Evolutionary conservation across 257 asterid species (phyloP).

Genomic region (Scutellaria minor): DNA sequence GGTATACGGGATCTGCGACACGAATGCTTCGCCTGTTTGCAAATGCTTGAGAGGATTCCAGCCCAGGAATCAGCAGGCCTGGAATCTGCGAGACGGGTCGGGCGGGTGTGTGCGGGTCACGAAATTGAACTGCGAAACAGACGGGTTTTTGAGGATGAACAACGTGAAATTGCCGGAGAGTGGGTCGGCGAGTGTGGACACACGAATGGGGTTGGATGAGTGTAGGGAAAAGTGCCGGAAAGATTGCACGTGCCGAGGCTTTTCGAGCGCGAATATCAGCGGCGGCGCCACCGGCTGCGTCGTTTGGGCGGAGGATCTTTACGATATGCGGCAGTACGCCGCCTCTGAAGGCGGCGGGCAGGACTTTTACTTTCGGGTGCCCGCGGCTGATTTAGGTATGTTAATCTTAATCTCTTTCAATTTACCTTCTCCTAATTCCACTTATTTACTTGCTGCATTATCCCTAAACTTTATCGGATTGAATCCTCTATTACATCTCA

Average conservation of each 20-base stretch:
- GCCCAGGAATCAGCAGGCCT: constrained; percentile 67
- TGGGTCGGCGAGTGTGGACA: constrained; percentile 54
- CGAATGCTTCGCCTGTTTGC: constrained; percentile 76
- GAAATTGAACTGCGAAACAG: constrained; percentile 53
- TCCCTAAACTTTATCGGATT: neutral
- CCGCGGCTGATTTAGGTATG: constrained; percentile 75
- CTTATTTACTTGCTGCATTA: neutral
- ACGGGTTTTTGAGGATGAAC: constrained; percentile 54
- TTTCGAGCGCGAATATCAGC: constrained; percentile 54
- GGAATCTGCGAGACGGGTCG: constrained; percentile 81
- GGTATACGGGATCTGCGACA: constrained; percentile 67
- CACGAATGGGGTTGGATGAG: constrained; percentile 42
- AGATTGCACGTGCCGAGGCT: constrained; percentile 76
- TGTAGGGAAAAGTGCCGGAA: constrained; percentile 61
- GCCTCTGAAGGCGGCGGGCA: constrained; percentile 86
- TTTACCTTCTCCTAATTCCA: constrained; percentile 16
- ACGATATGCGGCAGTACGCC: constrained; percentile 87
- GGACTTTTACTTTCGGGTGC: constrained; percentile 62
- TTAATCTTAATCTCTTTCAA: neutral
- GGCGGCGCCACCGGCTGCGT: constrained; percentile 75
- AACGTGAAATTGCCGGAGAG: constrained; percentile 81
- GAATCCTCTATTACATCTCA: too few species aligned
- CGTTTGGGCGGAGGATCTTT: constrained; percentile 64
- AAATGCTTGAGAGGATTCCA: constrained; percentile 61
- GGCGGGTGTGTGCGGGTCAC: constrained; percentile 62